phyloP scores from a whole-genome alignment of 306 rosid genomes.

The Vigna reflexopilosa region DNA sequence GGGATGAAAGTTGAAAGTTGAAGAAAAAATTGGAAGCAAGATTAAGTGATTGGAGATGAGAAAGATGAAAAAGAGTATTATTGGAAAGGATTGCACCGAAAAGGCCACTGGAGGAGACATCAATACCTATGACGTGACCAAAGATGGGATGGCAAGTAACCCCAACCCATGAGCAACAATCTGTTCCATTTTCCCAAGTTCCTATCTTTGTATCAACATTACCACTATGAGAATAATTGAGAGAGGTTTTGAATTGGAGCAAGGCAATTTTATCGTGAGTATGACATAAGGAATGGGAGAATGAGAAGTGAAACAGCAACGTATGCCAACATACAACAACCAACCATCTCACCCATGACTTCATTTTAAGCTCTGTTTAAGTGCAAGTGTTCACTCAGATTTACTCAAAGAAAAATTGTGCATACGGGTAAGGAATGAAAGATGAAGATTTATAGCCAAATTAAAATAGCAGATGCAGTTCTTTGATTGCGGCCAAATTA shows the following conservation, averaged over 20 bases:
- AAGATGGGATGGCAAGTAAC: conserved; percentile 17
- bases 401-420: no score
- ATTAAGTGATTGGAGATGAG: no score
- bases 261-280: neutral
- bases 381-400: no score
- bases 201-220: neutral
- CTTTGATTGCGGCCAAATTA: neutral
- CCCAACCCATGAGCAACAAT: conserved; percentile 11
- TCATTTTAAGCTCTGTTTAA: no score
- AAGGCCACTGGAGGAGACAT: neutral
- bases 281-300: no score
- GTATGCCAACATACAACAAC: no score
- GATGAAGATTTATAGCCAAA: neutral
- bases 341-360: neutral
- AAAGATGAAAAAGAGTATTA: neutral
- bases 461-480: no score
- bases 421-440: no score
- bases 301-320: no score
- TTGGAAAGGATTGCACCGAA: neutral
- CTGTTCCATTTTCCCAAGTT: conserved; percentile 10
- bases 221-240: neutral
- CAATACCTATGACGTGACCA: neutral
- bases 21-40: no score
- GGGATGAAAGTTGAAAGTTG: no score
- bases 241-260: conserved; percentile 31